A percentile compares a stretch with the other conserved stretches of the same genome.
Conservation (phyloP, 2,329 filamentous ascomycete genomes). For the Curvularia spicifera region DNA sequence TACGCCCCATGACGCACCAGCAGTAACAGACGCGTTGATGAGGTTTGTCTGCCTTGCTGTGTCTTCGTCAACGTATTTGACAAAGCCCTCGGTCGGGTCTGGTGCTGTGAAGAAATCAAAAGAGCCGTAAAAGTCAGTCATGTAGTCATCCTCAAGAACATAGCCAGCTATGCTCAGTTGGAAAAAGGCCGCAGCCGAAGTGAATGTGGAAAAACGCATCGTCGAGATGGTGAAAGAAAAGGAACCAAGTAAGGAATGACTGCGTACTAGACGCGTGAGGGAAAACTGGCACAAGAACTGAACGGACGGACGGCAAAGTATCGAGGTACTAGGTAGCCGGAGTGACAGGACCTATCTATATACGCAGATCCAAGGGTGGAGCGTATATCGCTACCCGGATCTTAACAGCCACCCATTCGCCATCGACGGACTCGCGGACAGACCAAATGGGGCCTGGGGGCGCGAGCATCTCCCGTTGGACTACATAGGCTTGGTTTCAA, state of each 20-base stretch:
- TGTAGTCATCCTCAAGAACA: conserved; percentile 51
- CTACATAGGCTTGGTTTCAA: conserved; percentile 33
- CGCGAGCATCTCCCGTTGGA: conserved; percentile 24
- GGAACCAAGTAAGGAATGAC: conserved; percentile 37
- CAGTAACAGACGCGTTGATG: conserved; percentile 45
- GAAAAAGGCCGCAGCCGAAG: conserved; percentile 45
- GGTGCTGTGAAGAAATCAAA: conserved; percentile 54
- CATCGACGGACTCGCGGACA: conserved; percentile 13
- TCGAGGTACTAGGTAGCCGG: conserved; percentile 14
- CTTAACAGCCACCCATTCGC: conserved; percentile 23
- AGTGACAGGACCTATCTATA: conserved; percentile 31
- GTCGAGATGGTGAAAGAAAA: conserved; percentile 32
- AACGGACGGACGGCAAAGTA: conserved; percentile 17
- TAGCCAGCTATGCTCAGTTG: conserved; percentile 51
- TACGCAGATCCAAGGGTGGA: conserved; percentile 21
- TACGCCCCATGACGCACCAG: conserved; percentile 55
- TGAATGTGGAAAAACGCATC: conserved; percentile 47
- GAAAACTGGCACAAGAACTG: conserved; percentile 22
- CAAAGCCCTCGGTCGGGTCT: conserved; percentile 56
- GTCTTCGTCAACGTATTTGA: conserved; percentile 50
- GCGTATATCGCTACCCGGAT: conserved; percentile 14
- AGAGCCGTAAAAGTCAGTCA: conserved; percentile 53
- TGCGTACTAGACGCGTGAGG: conserved; percentile 44
- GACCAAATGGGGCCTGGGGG: conserved; percentile 18
- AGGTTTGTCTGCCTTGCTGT: conserved; percentile 51